Base-by-base conservation (phyloP, 2,329 filamentous ascomycete species). In the Colletotrichum spinosum region DNA sequence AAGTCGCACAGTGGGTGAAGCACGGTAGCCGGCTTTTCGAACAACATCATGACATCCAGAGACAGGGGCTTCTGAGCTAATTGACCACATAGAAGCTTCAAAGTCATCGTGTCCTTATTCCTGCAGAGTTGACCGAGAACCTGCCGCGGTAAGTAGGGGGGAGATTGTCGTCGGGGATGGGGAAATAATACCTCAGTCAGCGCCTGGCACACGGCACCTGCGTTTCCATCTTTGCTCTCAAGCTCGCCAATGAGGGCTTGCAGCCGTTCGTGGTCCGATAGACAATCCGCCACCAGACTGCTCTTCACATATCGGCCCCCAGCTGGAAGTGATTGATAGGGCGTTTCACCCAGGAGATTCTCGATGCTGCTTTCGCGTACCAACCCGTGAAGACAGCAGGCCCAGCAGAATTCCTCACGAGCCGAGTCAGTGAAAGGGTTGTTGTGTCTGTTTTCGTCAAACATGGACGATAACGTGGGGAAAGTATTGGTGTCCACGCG, bases 201-300 rank as follows among this genome's bases (percentile, higher is more conserved):
- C 3, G 94, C 94, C 66, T 90, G 89, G 55, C 91, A 92, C 15
- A 97, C 92, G 2, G 93, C 93, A 2, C 92, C 93, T 2, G 93
- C 93, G 75, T 97, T 97, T 1, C 95, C 95, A 72, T 97, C 93
- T 85, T 96, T 94, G 55, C 90, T 91, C 61, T 97, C 93, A 33
- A 99, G 83, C 71, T 97, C 93, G 44, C 89, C 87, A 45, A 97
- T 88, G 38, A 97, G 83, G 48, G 89, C 86, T 69, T 94, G 91
- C 1, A 92, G 88, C 68, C 90, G 88, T 67, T 93, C 91, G 1
- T 90, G 87, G 69, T 97, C 93, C 10, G 87, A 85, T 52, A 91
- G 85, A 68, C 94, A 97, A 73, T 96, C 90, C 53, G 88, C 85
- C 0, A 97, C 86, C 11, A 99, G 81, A 37, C 89, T 86, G 35